Percentiles rank a stretch among this genome's conserved stretches.
Evolutionary conservation across 2,329 filamentous ascomycete genomes (phyloP).

Genomic region (Cercospora nicotianae): DNA sequence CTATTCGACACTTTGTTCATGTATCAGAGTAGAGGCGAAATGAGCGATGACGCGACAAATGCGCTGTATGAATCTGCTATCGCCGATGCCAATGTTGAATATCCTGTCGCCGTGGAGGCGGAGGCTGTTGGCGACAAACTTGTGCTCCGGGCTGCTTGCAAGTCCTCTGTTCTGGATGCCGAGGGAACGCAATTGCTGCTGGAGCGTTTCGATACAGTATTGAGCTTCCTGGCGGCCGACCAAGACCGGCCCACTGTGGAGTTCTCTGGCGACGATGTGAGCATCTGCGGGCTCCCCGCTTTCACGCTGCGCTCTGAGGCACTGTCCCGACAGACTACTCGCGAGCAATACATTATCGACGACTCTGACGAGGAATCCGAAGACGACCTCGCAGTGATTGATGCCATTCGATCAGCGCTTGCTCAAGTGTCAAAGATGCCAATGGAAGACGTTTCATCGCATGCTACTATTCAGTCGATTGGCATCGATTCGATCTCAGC

Average conservation of each 20-base stretch:
- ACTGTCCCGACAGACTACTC: slow-evolving; percentile 16
- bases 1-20: slow-evolving; percentile 67
- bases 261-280: slow-evolving; percentile 55
- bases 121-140: slow-evolving; percentile 60
- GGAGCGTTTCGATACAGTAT: slow-evolving; percentile 57
- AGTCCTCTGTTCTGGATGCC: slow-evolving; percentile 55
- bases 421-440: slow-evolving; percentile 60
- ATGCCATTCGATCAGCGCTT: slow-evolving; percentile 48
- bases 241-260: slow-evolving; percentile 55
- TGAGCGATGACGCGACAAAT: slow-evolving; percentile 16
- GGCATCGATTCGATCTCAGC: slow-evolving; percentile 90
- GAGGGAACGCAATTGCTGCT: slow-evolving; percentile 55
- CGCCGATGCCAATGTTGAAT: slow-evolving; percentile 70
- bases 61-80: slow-evolving; percentile 63
- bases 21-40: slow-evolving; percentile 58
- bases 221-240: slow-evolving; percentile 57
- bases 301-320: slow-evolving; percentile 37
- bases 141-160: slow-evolving; percentile 71
- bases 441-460: slow-evolving; percentile 55
- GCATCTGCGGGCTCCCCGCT: slow-evolving; percentile 63
- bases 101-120: slow-evolving; percentile 79
- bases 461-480: slow-evolving; percentile 74
- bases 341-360: slow-evolving; percentile 6
- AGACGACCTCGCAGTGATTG: slow-evolving; percentile 10
- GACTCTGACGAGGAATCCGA: slow-evolving; percentile 1